Evolutionary conservation across 768 basidiomycete species (phyloP), one percentile per base, ranked within the genome.

Genomic region (Amanita pallidorosea): DNA sequence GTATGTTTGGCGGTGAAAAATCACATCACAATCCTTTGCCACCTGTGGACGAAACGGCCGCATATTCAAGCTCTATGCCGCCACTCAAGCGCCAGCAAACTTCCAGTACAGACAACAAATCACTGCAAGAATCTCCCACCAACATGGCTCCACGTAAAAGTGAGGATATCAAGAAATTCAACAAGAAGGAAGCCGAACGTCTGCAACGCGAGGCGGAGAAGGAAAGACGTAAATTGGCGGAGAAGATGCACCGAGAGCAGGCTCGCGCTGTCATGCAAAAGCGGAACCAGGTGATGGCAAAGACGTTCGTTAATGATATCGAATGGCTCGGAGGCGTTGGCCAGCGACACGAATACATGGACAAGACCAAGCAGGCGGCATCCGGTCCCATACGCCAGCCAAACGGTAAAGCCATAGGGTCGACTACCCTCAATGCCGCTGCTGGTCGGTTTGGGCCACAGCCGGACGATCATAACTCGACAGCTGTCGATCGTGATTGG

Each of bases 211-310:
- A 94, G 65, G 86, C 87, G 17, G 89, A 93, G 71, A 79, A 83
- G 60, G 86, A 88, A 57, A 82, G 85, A 55, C 87, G 90, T 55
- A 81, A 81, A 51, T 73, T 87, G 55, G 80, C 76, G 15, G 80
- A 83, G 63, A 81, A 80, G 58, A 81, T 71, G 61, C 81, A 88
- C 54, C 80, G 82, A 58, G 93, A 96, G 59, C 86, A 92, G 65
- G 88, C 92, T 15, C 80, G 92, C 49, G 90, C 89, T 40, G 92
- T 95, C 66, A 86, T 94, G 82, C 79, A 83, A 60, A 95, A 94
- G 70, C 85, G 89, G 56, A 83, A 79, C 53, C 80, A 83, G 56
- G 74, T 90, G 65, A 71, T 87, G 58, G 78, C 78, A 61, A 75
- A 80, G 57, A 74, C 71, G 27, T 66, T 63, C 41, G 71, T 67